These are phyloP conservation scores for Yarrowia porcina DNA, from an alignment of 805 yeast species.

Conservation along the genomic window DNA sequence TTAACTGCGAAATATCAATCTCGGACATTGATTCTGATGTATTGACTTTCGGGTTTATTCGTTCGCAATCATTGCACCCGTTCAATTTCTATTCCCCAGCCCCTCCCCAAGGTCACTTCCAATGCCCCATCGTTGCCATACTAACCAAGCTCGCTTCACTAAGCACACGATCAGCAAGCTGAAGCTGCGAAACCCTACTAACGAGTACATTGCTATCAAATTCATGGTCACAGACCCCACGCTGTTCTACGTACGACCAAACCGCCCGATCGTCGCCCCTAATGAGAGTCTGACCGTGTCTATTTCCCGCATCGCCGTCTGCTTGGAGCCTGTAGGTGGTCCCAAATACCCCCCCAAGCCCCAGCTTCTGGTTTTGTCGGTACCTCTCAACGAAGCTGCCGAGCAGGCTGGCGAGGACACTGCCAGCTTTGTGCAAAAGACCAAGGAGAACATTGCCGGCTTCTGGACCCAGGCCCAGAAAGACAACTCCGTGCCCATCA, in stretches of 20 bases:
- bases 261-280: conserved; percentile 76
- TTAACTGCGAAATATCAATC: no score
- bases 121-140: no score
- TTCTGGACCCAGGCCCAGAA: conserved; percentile 33
- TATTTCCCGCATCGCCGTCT: conserved; percentile 77
- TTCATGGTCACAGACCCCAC: conserved; percentile 98
- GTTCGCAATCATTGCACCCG: no score
- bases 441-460: conserved; percentile 24
- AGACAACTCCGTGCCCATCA: conserved; percentile 36
- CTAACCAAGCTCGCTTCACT: conserved; percentile 63
- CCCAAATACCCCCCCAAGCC: conserved; percentile 79
- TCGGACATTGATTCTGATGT: no score
- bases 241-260: conserved; percentile 92
- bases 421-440: conserved; percentile 6
- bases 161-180: conserved; percentile 64
- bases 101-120: no score
- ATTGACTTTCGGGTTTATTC: no score
- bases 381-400: conserved; percentile 46
- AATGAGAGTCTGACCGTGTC: conserved; percentile 71
- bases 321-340: conserved; percentile 71
- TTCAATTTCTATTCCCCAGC: no score
- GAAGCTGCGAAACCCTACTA: conserved; percentile 54
- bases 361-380: conserved; percentile 83
- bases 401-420: background rate
- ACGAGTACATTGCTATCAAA: conserved; percentile 74